These are phyloP conservation scores for Nematodospora valgi DNA, from an alignment of 805 yeast genomes.

Conservation along the genomic window DNA sequence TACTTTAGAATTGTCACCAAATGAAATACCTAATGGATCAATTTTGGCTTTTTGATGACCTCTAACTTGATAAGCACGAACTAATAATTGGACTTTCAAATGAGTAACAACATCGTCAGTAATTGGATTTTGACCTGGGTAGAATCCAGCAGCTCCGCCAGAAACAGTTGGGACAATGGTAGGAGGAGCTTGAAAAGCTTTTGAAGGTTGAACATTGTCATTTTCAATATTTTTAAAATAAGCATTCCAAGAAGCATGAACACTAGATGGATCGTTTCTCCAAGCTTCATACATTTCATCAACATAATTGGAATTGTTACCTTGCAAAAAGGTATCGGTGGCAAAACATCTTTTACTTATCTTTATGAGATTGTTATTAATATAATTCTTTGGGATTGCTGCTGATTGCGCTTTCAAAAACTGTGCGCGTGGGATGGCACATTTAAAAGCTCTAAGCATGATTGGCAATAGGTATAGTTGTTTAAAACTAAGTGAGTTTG, in stretches of 20 bases:
- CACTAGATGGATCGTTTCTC: constrained; percentile 85
- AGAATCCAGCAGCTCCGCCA: constrained; percentile 67
- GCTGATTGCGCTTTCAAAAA: constrained; percentile 23
- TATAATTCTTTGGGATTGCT: neutral
- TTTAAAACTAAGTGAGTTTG: too few relatives aligned
- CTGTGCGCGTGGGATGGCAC: constrained; percentile 33
- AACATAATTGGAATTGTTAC: constrained; percentile 84
- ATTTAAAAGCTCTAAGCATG: constrained; percentile 44
- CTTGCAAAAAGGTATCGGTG: constrained; percentile 74
- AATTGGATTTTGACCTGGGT: constrained; percentile 50
- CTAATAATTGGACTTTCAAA: constrained; percentile 91
- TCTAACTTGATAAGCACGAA: constrained; percentile 97
- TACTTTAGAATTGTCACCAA: constrained; percentile 58
- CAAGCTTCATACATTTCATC: constrained; percentile 98
- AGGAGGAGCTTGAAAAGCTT: constrained; percentile 91
- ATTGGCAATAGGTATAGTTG: constrained; percentile 6
- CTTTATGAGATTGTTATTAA: constrained; percentile 1
- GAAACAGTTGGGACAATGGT: constrained; percentile 78
- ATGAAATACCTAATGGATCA: constrained; percentile 91
- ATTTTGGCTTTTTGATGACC: constrained; percentile 95
- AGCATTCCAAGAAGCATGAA: constrained; percentile 95
- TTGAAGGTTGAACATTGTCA: constrained; percentile 62
- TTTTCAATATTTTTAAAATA: constrained; percentile 88
- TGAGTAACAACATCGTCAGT: constrained; percentile 75
- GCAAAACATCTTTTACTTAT: constrained; percentile 25